Evolutionary conservation across 2,329 filamentous ascomycete genomes (phyloP), one percentile per base, ranked within the genome.

Genomic region (Cercospora brassicicola): DNA sequence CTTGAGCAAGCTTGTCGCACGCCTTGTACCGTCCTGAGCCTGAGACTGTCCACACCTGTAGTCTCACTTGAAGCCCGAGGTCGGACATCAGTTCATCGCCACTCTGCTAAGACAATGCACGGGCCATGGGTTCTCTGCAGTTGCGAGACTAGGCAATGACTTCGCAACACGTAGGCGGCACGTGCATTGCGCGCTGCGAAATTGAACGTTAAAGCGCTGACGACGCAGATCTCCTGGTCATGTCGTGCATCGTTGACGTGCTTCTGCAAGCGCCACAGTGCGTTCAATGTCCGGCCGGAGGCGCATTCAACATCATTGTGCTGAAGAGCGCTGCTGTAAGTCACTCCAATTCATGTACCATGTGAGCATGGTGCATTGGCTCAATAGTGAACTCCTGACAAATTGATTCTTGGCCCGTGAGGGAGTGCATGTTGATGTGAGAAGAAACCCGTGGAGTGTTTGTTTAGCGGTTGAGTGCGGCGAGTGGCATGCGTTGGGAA

Each of bases 121-220:
- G 66, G 73, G 71, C 72, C 74, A 76, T 66, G 65, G 28, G 73
- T 75, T 76, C 72, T 57, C 60, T 31, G 65, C 33, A 65, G 42
- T 39, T 51, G 33, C 56, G 42, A 62, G 66, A 51, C 53, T 42
- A 59, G 66, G 67, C 62, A 36, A 42, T 36, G 45, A 11, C 8
- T 57, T 71, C 73, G 69, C 69, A 65, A 73, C 69, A 67, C 63
- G 70, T 65, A 65, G 64, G 67, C 72, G 71, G 71, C 71, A 73
- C 72, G 72, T 71, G 71, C 72, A 23, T 28, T 36, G 28, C 36
- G 59, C 39, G 59, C 39, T 23, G 26, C 23, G 33, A 64, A 26
- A 53, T 31, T 62, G 51, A 56, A 20, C 23, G 53, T 31, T 64
- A 36, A 56, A 20, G 33, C n/a, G 28, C 59, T 67, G 65, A 51